phyloP scores from a whole-genome alignment of 768 basidiomycete species.

The Lentinus tigrinus region DNA sequence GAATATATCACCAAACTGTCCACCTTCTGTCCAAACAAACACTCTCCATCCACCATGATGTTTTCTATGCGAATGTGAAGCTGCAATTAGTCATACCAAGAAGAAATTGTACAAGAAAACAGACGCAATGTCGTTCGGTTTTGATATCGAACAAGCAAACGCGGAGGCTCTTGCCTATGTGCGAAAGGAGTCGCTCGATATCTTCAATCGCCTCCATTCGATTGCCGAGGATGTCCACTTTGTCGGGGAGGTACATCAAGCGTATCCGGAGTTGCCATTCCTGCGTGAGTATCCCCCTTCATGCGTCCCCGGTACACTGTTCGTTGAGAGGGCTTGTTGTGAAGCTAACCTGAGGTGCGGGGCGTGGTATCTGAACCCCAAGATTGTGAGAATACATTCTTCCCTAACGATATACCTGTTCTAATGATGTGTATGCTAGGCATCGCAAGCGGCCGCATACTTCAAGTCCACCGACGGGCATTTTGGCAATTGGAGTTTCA shows the following conservation, averaged over 20 bases:
- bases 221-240: slow-evolving; percentile 77
- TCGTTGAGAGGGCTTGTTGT: neutral
- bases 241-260: slow-evolving; percentile 51
- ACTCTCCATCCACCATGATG: neutral
- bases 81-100: neutral
- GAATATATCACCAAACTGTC: neutral
- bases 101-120: neutral
- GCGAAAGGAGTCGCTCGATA: slow-evolving; percentile 68
- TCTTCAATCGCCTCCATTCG: slow-evolving; percentile 87
- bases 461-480: slow-evolving; percentile 95
- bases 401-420: slow-evolving; percentile 18
- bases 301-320: slow-evolving; percentile 14
- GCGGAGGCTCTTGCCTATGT: slow-evolving; percentile 45
- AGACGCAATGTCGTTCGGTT: neutral
- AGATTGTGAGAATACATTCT: slow-evolving; percentile 41
- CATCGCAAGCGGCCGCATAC: slow-evolving; percentile 53
- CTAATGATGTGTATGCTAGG: slow-evolving; percentile 15
- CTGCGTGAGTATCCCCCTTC: slow-evolving; percentile 44
- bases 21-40: neutral
- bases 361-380: slow-evolving; percentile 86
- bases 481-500: slow-evolving; percentile 82
- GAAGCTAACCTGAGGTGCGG: slow-evolving; percentile 92
- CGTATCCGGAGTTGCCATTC: slow-evolving; percentile 52
- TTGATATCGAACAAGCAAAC: slow-evolving; percentile 5
- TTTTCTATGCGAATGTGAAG: slow-evolving; percentile 5